Evolutionary conservation across 257 asterid genomes (phyloP).

Genomic region (Scutellaria galericulata): DNA sequence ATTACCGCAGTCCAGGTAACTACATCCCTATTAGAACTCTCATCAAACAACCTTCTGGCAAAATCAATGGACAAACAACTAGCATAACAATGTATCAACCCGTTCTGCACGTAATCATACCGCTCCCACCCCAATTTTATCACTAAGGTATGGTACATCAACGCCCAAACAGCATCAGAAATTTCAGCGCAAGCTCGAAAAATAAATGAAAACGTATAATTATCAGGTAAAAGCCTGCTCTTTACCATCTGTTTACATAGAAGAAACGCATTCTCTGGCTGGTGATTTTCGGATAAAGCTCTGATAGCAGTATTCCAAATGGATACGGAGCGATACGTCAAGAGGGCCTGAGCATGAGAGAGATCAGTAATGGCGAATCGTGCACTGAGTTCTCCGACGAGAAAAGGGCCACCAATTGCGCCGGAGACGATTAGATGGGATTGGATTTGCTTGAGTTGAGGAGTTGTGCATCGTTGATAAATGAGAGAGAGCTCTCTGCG

Average conservation of each 20-base stretch:
- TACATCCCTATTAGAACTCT: conserved; percentile 42
- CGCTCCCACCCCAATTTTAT: conserved; percentile 58
- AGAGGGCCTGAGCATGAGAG: conserved; percentile 37
- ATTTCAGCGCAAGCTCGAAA: conserved; percentile 51
- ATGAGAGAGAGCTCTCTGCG: conserved; percentile 33
- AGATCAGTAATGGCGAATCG: conserved; percentile 36
- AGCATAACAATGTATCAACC: conserved; percentile 58
- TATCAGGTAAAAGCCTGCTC: conserved; percentile 43
- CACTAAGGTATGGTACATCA: conserved; percentile 51
- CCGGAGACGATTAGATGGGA: conserved; percentile 50
- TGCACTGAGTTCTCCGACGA: conserved; percentile 42
- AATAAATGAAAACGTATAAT: conserved; percentile 61
- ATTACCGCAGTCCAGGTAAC: conserved; percentile 61
- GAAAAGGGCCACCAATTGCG: conserved; percentile 40
- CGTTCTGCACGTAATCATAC: conserved; percentile 65
- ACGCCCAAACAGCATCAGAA: conserved; percentile 38
- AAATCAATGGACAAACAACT: conserved; percentile 34
- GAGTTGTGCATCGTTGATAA: conserved; percentile 18
- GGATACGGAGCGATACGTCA: conserved; percentile 40
- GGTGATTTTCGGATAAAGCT: conserved; percentile 46
- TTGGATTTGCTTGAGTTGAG: conserved; percentile 60
- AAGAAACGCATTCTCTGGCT: conserved; percentile 39
- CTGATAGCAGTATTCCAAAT: conserved; percentile 53
- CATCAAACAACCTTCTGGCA: conserved; percentile 54
- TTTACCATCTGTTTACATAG: conserved; percentile 52